Conservation (phyloP, 2,329 filamentous ascomycete species). For the Cytospora schulzeri region DNA sequence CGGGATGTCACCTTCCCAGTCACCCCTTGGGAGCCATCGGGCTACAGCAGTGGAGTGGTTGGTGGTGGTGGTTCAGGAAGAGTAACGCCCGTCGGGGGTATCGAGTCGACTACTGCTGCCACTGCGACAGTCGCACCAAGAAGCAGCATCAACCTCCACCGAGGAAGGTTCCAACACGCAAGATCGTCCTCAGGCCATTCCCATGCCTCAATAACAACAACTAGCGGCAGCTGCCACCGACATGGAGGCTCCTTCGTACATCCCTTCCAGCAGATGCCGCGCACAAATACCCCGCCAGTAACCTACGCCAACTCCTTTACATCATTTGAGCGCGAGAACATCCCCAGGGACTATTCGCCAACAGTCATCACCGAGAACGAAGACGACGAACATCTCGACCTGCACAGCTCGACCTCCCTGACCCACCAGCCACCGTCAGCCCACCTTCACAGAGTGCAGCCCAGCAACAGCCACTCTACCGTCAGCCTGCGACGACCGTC, state of each 20-base stretch:
- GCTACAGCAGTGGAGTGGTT: constrained; percentile 11
- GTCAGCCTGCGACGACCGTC: constrained; percentile 41
- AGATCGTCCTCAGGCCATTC: constrained; percentile 62
- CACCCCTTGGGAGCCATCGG: constrained; percentile 25
- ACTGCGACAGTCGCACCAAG: constrained; percentile 31
- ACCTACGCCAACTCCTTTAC: constrained; percentile 60
- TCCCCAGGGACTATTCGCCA: constrained; percentile 54
- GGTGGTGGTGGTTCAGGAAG: constrained; percentile 29
- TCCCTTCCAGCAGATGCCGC: constrained; percentile 66
- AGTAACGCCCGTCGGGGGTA: constrained; percentile 23
- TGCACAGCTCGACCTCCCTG: constrained; percentile 25
- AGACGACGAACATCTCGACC: constrained; percentile 39
- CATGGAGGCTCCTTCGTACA: constrained; percentile 57
- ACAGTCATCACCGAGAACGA: constrained; percentile 60
- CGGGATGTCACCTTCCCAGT: constrained; percentile 51
- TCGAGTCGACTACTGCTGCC: constrained; percentile 15
- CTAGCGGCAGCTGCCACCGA: constrained; percentile 50
- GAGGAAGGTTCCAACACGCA: constrained; percentile 50
- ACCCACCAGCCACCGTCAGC: constrained; percentile 30
- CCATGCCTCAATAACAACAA: constrained; percentile 57
- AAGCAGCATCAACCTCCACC: constrained; percentile 16
- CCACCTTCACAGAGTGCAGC: constrained; percentile 35
- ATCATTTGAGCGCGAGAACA: constrained; percentile 47
- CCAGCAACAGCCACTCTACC: constrained; percentile 33
- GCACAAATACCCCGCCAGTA: constrained; percentile 61